Conservation (phyloP, 1,284 basidiomycete species). For the Trametes pubescens region DNA sequence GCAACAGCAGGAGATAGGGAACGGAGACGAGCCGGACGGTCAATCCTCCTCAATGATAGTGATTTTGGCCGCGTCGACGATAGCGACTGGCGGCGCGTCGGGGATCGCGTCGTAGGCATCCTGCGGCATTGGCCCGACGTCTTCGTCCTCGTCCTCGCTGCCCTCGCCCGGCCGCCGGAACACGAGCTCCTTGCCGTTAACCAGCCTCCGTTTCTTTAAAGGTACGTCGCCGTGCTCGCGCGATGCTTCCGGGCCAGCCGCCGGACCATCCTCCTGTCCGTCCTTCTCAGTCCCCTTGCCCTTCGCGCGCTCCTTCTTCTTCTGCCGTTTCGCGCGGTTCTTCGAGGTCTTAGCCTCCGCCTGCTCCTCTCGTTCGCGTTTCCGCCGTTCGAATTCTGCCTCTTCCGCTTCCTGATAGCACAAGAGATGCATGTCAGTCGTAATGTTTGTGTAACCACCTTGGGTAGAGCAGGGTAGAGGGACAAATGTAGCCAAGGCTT, state of each 20-base stretch:
- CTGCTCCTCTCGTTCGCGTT: conserved; percentile 66
- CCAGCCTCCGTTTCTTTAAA: conserved; percentile 58
- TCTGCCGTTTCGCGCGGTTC: conserved; percentile 89
- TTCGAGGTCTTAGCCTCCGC: conserved; percentile 91
- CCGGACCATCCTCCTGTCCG: conserved; percentile 10
- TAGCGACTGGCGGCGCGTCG: conserved; percentile 31
- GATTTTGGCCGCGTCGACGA: conserved; percentile 51
- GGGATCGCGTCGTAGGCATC: conserved; percentile 10
- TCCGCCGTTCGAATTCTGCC: conserved; percentile 72
- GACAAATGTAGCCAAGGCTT: background rate
- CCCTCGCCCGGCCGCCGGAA: conserved; percentile 65
- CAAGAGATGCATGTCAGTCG: background rate
- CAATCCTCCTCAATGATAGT: conserved; percentile 62
- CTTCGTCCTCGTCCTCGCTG: conserved; percentile 51
- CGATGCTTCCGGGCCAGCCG: conserved; percentile 34
- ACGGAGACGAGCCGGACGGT: background rate
- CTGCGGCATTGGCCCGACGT: conserved; percentile 38
- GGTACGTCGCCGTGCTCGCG: conserved; percentile 43
- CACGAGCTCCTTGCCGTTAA: conserved; percentile 66
- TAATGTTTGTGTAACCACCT: background rate
- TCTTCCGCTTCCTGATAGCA: conserved; percentile 65
- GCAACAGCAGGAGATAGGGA: background rate
- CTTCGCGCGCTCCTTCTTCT: conserved; percentile 82
- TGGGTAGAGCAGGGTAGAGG: background rate
- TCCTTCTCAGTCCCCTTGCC: conserved; percentile 41